A percentile compares a stretch with the other conserved stretches of the same genome.
These are phyloP conservation scores for Hypoxylon cercidicola DNA, from an alignment of 495 filamentous ascomycete species.

Conservation along the genomic window DNA sequence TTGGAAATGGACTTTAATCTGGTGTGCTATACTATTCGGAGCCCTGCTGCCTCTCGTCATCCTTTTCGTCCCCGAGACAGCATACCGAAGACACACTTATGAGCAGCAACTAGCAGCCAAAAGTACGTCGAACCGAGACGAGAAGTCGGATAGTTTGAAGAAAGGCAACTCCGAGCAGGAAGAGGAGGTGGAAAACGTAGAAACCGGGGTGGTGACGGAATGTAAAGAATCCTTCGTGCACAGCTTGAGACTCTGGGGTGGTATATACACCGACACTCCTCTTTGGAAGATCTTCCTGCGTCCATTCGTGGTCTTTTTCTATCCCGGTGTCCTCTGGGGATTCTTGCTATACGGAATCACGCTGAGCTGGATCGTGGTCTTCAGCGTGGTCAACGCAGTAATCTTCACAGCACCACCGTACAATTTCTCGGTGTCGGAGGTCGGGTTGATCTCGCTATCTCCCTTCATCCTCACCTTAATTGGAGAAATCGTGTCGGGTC, in stretches of 20 bases:
- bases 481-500: conserved; percentile 60
- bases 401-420: conserved; percentile 64
- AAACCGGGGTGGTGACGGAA: conserved; percentile 34
- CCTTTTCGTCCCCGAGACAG: conserved; percentile 64
- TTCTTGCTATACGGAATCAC: conserved; percentile 64
- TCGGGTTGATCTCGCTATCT: conserved; percentile 60
- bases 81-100: conserved; percentile 54
- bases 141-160: conserved; percentile 44
- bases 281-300: conserved; percentile 62
- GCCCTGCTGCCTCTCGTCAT: conserved; percentile 58
- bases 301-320: conserved; percentile 62
- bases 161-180: conserved; percentile 32
- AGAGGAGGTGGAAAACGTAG: conserved; percentile 36
- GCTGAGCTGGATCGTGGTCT: conserved; percentile 64
- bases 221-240: conserved; percentile 47
- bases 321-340: conserved; percentile 64
- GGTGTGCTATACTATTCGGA: conserved; percentile 65
- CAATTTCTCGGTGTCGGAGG: conserved; percentile 61
- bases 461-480: conserved; percentile 61
- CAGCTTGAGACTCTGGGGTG: conserved; percentile 48
- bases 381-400: conserved; percentile 62
- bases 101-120: conserved; percentile 33
- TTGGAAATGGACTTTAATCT: conserved; percentile 65
- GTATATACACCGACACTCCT: conserved; percentile 56
- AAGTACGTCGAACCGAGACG: conserved; percentile 35